These are phyloP conservation scores for Ganoderma meredithae DNA, from an alignment of 1,284 basidiomycete species.

Conservation along the genomic window DNA sequence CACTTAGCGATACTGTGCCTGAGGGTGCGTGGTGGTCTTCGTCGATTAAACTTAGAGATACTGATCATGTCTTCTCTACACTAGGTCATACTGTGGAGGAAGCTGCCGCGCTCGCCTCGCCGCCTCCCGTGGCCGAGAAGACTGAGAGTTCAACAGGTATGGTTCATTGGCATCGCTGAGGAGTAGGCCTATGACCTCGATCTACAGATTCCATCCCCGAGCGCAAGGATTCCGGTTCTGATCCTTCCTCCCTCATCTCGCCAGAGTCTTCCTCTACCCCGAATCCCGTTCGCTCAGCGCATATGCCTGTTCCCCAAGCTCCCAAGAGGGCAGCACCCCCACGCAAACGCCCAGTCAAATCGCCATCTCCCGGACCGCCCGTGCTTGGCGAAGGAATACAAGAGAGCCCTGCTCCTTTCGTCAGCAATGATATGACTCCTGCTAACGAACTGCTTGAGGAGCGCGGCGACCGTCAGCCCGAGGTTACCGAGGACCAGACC, in stretches of 20 bases:
- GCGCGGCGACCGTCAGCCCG: conserved; percentile 32
- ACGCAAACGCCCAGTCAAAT: conserved; percentile 64
- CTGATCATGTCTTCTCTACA: background rate
- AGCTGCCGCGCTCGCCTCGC: conserved; percentile 14
- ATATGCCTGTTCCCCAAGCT: conserved; percentile 78
- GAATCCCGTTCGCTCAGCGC: conserved; percentile 47
- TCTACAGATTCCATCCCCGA: conserved; percentile 36
- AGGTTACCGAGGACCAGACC: conserved; percentile 27
- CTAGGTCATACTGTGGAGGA: conserved; percentile 16
- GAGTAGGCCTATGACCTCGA: background rate
- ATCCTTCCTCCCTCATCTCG: conserved; percentile 43
- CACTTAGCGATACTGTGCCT: conserved; percentile 18
- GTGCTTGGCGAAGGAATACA: conserved; percentile 30
- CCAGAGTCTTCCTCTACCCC: conserved; percentile 45
- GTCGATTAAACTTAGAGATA: background rate
- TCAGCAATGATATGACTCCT: conserved; percentile 13
- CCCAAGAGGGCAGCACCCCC: conserved; percentile 76
- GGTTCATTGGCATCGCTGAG: background rate
- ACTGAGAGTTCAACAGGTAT: background rate
- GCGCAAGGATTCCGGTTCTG: conserved; percentile 30
- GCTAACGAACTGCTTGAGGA: conserved; percentile 20
- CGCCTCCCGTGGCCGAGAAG: conserved; percentile 14
- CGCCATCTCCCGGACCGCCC: conserved; percentile 39
- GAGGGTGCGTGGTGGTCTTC: background rate
- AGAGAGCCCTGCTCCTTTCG: conserved; percentile 34